Conservation (phyloP, 2,329 filamentous ascomycete species). For the Ophiosphaerella herpotricha region DNA sequence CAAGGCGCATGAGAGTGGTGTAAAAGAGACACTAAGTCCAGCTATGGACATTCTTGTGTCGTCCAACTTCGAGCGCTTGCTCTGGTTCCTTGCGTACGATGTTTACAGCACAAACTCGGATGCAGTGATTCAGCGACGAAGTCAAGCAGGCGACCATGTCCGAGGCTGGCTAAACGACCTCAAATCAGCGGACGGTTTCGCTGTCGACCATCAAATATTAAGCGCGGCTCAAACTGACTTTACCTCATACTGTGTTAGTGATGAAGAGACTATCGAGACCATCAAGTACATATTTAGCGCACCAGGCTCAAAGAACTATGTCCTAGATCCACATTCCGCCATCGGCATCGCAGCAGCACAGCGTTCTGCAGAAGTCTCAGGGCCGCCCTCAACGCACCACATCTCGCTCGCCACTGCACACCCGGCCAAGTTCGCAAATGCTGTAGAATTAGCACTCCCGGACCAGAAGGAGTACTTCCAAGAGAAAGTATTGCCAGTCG, state of each 20-base stretch:
- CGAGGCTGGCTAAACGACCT: slow-evolving; percentile 77
- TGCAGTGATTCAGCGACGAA: slow-evolving; percentile 50
- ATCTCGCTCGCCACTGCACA: slow-evolving; percentile 92
- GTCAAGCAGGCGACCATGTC: slow-evolving; percentile 72
- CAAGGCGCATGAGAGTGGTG: slow-evolving; percentile 69
- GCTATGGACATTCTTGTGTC: slow-evolving; percentile 98
- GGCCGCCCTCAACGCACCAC: slow-evolving; percentile 61
- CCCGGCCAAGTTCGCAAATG: slow-evolving; percentile 89
- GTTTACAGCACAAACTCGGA: slow-evolving; percentile 47
- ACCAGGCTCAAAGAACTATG: slow-evolving; percentile 62
- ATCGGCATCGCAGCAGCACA: slow-evolving; percentile 80
- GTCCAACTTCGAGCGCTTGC: slow-evolving; percentile 92
- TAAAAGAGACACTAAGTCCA: slow-evolving; percentile 89
- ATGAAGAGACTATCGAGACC: slow-evolving; percentile 55
- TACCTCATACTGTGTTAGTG: slow-evolving; percentile 73
- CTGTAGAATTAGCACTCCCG: slow-evolving; percentile 79
- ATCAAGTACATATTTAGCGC: slow-evolving; percentile 55
- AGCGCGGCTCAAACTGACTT: slow-evolving; percentile 74
- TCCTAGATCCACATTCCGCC: slow-evolving; percentile 91
- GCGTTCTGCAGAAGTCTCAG: slow-evolving; percentile 65
- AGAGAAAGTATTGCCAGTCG: slow-evolving; percentile 73
- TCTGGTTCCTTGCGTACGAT: slow-evolving; percentile 85
- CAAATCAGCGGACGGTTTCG: slow-evolving; percentile 81
- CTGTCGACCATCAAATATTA: slow-evolving; percentile 75
- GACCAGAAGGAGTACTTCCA: slow-evolving; percentile 76